Evolutionary conservation across 1,284 basidiomycete genomes (phyloP).

Genomic region (Somion occarium): DNA sequence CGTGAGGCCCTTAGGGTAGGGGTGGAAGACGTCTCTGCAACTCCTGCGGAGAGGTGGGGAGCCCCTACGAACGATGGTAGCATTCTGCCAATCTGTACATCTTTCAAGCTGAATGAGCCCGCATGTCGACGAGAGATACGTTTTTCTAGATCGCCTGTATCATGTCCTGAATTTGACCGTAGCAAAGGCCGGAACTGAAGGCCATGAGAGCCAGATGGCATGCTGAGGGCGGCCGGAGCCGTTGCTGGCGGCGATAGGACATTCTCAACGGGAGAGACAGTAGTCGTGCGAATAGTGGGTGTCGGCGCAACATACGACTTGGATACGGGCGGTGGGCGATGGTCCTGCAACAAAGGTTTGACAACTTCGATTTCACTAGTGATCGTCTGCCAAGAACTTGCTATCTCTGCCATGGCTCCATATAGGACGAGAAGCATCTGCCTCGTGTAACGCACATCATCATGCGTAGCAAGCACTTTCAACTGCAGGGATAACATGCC

Average conservation of each 20-base stretch:
- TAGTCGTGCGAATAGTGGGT: constrained; percentile 16
- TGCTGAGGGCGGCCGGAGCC: constrained; percentile 24
- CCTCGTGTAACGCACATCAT: constrained; percentile 86
- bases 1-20: constrained; percentile 42
- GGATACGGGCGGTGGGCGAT: constrained; percentile 29
- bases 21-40: constrained; percentile 18
- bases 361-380: constrained; percentile 71
- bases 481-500: constrained; percentile 81
- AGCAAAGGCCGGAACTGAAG: constrained; percentile 14
- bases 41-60: constrained; percentile 18
- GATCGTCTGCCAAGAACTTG: constrained; percentile 82
- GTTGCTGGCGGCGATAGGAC: constrained; percentile 17
- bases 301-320: constrained; percentile 21
- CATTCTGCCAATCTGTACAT: constrained; percentile 83
- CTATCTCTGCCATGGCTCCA: constrained; percentile 87
- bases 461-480: constrained; percentile 67
- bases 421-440: constrained; percentile 88
- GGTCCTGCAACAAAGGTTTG: constrained; percentile 55
- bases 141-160: constrained; percentile 22
- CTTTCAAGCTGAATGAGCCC: constrained; percentile 89
- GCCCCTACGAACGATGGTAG: constrained; percentile 61
- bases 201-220: constrained; percentile 11
- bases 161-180: constrained; percentile 13
- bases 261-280: constrained; percentile 3
- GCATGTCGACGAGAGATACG: constrained; percentile 75